Evolutionary conservation across 2,329 filamentous ascomycete genomes (phyloP), one percentile per base, ranked within the genome.

Genomic region (Sclerotiophoma versabilis): DNA sequence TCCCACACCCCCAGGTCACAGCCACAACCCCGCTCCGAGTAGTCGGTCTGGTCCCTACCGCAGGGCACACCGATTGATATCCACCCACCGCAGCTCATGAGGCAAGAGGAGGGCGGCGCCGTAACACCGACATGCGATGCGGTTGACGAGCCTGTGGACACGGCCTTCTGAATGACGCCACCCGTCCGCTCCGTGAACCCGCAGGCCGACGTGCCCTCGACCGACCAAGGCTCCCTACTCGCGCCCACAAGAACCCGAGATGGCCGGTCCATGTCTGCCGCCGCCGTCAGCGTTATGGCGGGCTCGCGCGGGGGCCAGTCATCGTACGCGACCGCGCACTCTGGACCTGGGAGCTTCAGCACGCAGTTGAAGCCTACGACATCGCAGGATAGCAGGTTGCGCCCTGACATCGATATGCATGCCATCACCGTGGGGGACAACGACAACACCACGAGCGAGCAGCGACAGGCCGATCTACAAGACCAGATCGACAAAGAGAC

Each of bases 401-500:
- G 81, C 48, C 84, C 86, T 11, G 84, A 87, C 53, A 75, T 81
- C 38, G 81, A 84, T 44, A 81, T 80, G 49, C 83, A 81, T 68
- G 71, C 71, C 39, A 75, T 72, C 29, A 77, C 76, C 26, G 77
- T 81, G 23, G 87, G 89, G 49, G 88, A 91, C 62, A 85, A 87
- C 47, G 84, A 86, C 54, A 76, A 68, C 63, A 79, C 64, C 58
- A 83, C 82, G 9, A 83, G 87, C 12, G 92, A 96, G 73, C 87
- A 92, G 75, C 84, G 87, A 33, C 86, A 96, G 66, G 84, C 87
- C 19, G 81, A 85, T 45, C 83, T 97, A 59, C 88, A 89, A 68
- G 93, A 97, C 66, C 86, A 89, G 69, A 88, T 99, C 60, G 93
- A 92, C 64, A 93, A 96, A 69, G 96, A 99, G 78, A 88, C 93